Evolutionary conservation across 2,329 filamentous ascomycete genomes (phyloP), one percentile per base, ranked within the genome.

Genomic region (Xylaria sp.): DNA sequence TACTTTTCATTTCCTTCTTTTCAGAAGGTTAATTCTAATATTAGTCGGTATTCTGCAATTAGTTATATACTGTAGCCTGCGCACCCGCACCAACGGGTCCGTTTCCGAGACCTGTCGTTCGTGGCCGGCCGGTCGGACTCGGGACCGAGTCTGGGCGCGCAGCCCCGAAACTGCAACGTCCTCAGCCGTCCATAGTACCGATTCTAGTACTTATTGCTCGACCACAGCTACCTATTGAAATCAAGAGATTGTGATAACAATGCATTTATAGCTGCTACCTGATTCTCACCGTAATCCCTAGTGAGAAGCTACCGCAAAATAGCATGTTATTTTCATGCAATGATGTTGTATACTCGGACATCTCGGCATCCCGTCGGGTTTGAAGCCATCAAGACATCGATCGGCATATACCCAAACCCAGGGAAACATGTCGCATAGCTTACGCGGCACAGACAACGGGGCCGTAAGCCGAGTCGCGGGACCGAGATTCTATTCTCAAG

Each of bases 111-210:
- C 41, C 1, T 46, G 41, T 18, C 7, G 25, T 57, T 44, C 20
- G 37, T 34, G 3, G 25, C 41, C 25, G 39, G 41, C 7, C 8
- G 9, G n/a, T 65, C 55, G 63, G 63, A 41, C 63, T 65, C 63
- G 55, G 63, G 55, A 15, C 63, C 63, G 63, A 59, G 46, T 52
- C 23, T 44, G 2, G 37, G 20, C 46, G 23, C 23, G 23, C 46
- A 55, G 55, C 23, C 63, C 63, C 63, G 63, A 65, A 25, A 28
- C 55, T 23, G 20, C 23, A 39, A 44, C 9, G 18, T 39, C n/a
- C 6, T 37, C 31, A 7, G 13, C 12, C 13, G 1, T 41, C 20
- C 12, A 50, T 41, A 13, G 39, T 15, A 41, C 39, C 39, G 1
- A 41, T 18, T 41, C 10, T 8, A 37, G 34, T 10, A 41, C 39